Percentiles rank a stretch among this genome's conserved stretches.
Evolutionary conservation across 805 yeast species (phyloP).

Genomic region (Isabelozyma gotoi): DNA sequence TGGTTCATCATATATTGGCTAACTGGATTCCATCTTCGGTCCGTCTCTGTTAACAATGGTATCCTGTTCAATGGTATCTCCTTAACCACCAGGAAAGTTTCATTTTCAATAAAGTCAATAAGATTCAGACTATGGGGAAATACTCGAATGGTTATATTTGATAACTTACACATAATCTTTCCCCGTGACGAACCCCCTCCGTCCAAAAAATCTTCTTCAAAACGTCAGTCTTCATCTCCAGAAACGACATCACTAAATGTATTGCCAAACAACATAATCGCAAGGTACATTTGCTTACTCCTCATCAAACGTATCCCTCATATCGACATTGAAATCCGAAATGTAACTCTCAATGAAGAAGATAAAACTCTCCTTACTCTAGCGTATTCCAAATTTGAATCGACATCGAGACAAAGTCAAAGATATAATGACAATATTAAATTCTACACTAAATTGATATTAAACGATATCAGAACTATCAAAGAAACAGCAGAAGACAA

Average conservation of each 20-base stretch:
- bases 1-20: constrained; percentile 33
- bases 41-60: constrained; percentile 37
- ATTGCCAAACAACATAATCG: constrained; percentile 14
- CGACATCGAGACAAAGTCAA: constrained; percentile 18
- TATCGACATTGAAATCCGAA: constrained; percentile 21
- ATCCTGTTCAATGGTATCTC: constrained; percentile 32
- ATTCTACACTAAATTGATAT: constrained; percentile 10
- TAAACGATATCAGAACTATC: constrained; percentile 9
- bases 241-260: constrained; percentile 7
- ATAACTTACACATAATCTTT: constrained; percentile 14
- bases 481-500: constrained; percentile 6
- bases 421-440: constrained; percentile 15
- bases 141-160: constrained; percentile 27
- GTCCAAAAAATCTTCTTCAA: background rate
- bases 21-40: constrained; percentile 32
- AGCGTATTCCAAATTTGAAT: constrained; percentile 20
- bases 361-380: constrained; percentile 3
- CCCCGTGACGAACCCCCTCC: background rate
- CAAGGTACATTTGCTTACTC: constrained; percentile 8
- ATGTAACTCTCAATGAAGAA: background rate
- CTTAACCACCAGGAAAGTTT: constrained; percentile 10
- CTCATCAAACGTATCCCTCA: constrained; percentile 18
- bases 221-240: background rate
- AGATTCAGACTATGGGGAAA: constrained; percentile 41
- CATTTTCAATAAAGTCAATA: constrained; percentile 19